Evolutionary conservation across 2,329 filamentous ascomycete genomes (phyloP), one percentile per base, ranked within the genome.

Genomic region (Sporothrix phasma): DNA sequence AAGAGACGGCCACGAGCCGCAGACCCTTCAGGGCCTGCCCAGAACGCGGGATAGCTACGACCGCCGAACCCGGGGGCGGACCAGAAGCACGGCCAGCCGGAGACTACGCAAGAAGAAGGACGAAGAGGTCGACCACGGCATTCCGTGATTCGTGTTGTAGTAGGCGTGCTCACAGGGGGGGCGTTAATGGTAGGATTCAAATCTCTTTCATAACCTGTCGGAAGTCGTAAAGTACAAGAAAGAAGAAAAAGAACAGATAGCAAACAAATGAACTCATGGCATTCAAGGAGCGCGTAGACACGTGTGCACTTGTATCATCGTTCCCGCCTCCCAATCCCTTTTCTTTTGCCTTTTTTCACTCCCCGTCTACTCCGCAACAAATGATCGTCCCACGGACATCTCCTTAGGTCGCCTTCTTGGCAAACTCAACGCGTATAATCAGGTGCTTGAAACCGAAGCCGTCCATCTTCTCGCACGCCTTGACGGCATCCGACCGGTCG

Each of bases 401-500:
- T 13, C 24, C 26, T 39, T 64, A 78, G 64, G 73, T 72, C 17
- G 84, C 81, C 79, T 87, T 88, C 81, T 93, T 94, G 70, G 90
- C 89, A 77, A 94, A 94, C 79, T 94, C 90, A 69, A 94, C 90
- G 74, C 88, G 84, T 72, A 94, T 78, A 75, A 94, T 94, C 72
- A 94, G 81, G 80, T 94, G 90, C 77, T 89, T 88, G 81, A 91
- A 93, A 78, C 90, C 90, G 71, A 83, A 97, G 73, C 94, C 94
- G 78, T 99, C 94, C 90, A 99, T 93, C 84, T 96, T 97, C 79
- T 89, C 88, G 80, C 90, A 96, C 46, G 94, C 94, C 80, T 89
- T 90, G 71, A 90, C 89, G 70, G 94, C 94, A 77, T 99, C 94
- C 70, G 82, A 78, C 70, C 94, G 83, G 76, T 99, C 94, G 66